These are phyloP conservation scores for Aspergillus sp. DNA, from an alignment of 2,329 filamentous ascomycete genomes.

Conservation along the genomic window DNA sequence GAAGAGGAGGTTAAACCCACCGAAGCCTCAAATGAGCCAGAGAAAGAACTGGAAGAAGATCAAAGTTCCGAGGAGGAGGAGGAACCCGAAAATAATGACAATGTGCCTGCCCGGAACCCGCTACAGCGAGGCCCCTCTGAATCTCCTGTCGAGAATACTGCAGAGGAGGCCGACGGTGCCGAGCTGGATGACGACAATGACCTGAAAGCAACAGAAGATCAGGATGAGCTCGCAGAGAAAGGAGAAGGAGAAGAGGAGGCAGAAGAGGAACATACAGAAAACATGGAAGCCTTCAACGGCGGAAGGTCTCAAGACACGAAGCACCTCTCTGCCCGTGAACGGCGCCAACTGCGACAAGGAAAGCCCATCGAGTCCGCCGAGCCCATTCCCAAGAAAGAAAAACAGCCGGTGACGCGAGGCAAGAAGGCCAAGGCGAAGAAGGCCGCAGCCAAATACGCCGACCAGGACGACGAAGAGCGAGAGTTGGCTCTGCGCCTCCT, in stretches of 20 bases:
- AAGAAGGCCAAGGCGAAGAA: slow-evolving; percentile 84
- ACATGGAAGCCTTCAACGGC: slow-evolving; percentile 7
- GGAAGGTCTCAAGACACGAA: slow-evolving; percentile 23
- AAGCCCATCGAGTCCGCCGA: slow-evolving; percentile 23
- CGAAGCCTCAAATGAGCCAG: slow-evolving; percentile 17
- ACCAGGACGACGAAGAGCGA: slow-evolving; percentile 94
- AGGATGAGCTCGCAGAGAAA: slow-evolving; percentile 24
- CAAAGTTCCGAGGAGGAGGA: slow-evolving; percentile 22
- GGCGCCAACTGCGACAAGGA: slow-evolving; percentile 32
- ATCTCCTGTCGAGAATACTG: slow-evolving; percentile 20
- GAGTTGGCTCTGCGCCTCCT: slow-evolving; percentile 79
- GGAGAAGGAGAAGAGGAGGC: slow-evolving; percentile 37
- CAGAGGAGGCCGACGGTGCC: slow-evolving; percentile 27
- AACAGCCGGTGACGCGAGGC: slow-evolving; percentile 55
- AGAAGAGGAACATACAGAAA: neutral
- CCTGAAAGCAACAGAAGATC: slow-evolving; percentile 18
- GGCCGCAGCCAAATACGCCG: slow-evolving; percentile 81
- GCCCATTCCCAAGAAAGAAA: slow-evolving; percentile 13
- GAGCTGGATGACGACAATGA: slow-evolving; percentile 43
- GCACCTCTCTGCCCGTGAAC: slow-evolving; percentile 47
- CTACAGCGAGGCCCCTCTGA: slow-evolving; percentile 19
- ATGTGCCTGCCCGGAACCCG: slow-evolving; percentile 14
- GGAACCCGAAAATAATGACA: slow-evolving; percentile 18
- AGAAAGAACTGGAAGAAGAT: slow-evolving; percentile 26
- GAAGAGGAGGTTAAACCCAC: slow-evolving; percentile 25